These are phyloP conservation scores for Fulvia fulva DNA, from an alignment of 2,329 filamentous ascomycete species.

Conservation along the genomic window DNA sequence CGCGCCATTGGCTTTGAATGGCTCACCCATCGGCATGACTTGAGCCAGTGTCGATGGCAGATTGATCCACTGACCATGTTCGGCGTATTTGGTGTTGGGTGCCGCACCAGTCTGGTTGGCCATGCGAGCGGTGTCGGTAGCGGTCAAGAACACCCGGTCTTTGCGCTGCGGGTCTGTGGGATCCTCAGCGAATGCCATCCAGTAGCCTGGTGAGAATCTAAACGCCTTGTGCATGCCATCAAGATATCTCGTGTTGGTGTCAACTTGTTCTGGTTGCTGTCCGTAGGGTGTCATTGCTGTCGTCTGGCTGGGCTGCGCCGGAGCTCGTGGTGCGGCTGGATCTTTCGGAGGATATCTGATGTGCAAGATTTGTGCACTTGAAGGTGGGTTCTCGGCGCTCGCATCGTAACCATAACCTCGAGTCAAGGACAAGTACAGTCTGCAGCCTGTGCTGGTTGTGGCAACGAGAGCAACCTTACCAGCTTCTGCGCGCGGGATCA, in stretches of 20 bases:
- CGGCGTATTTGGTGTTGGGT: slow-evolving; percentile 60
- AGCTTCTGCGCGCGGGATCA: slow-evolving; percentile 75
- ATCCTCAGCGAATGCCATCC: slow-evolving; percentile 71
- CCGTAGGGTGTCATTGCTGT: slow-evolving; percentile 17
- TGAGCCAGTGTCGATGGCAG: slow-evolving; percentile 72
- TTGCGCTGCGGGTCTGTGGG: slow-evolving; percentile 41
- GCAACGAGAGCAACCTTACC: slow-evolving; percentile 84
- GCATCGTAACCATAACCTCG: slow-evolving; percentile 62
- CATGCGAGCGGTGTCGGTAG: slow-evolving; percentile 84
- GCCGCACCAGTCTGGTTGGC: slow-evolving; percentile 39
- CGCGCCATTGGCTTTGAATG: slow-evolving; percentile 64
- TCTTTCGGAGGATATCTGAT: slow-evolving; percentile 81
- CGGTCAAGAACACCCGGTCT: slow-evolving; percentile 73
- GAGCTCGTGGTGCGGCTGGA: slow-evolving; percentile 17
- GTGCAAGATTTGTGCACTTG: slow-evolving; percentile 96
- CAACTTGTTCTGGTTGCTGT: slow-evolving; percentile 24
- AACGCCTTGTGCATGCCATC: slow-evolving; percentile 35
- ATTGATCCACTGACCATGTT: slow-evolving; percentile 75
- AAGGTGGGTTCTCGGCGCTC: slow-evolving; percentile 65
- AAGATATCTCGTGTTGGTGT: slow-evolving; percentile 35
- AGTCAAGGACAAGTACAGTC: slow-evolving; percentile 88
- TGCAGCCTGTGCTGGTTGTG: slow-evolving; percentile 82
- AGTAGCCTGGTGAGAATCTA: slow-evolving; percentile 81
- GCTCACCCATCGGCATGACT: slow-evolving; percentile 69
- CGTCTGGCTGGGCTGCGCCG: slow-evolving; percentile 18